phyloP scores from a whole-genome alignment of 2,329 filamentous ascomycete genomes.

The Fusarium annulatum region DNA sequence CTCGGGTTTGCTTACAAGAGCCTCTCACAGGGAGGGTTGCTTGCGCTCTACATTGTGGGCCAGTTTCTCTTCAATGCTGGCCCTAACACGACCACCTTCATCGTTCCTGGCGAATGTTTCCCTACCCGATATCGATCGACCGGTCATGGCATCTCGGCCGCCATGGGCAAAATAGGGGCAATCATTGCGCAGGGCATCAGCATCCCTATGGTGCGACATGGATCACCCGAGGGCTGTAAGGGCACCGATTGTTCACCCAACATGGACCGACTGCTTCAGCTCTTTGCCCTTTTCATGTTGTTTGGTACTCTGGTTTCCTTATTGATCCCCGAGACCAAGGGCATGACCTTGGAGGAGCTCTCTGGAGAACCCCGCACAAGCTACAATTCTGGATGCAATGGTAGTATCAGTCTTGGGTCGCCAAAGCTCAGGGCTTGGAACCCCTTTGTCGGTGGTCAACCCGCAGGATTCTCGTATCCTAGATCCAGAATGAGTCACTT shows the following conservation, averaged over 20 bases:
- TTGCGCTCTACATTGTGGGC: constrained; percentile 71
- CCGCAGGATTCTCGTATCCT: constrained; percentile 63
- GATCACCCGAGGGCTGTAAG: constrained; percentile 60
- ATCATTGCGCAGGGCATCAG: constrained; percentile 75
- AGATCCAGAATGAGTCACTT: constrained; percentile 46
- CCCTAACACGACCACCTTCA: constrained; percentile 74
- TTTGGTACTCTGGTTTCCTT: constrained; percentile 74
- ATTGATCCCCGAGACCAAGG: constrained; percentile 82
- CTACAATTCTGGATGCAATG: constrained; percentile 63
- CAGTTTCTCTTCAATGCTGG: constrained; percentile 77
- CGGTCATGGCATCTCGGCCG: constrained; percentile 73
- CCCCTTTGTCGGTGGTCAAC: constrained; percentile 61
- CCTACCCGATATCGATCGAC: constrained; percentile 72
- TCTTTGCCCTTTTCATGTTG: constrained; percentile 85
- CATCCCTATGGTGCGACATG: constrained; percentile 69
- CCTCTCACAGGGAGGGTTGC: constrained; percentile 60
- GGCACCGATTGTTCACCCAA: constrained; percentile 65
- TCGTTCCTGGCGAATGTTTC: constrained; percentile 73
- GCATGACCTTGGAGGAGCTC: constrained; percentile 77
- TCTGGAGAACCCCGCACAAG: constrained; percentile 73
- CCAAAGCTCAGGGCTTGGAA: constrained; percentile 54
- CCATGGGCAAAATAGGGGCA: constrained; percentile 74
- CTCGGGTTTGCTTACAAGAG: constrained; percentile 69
- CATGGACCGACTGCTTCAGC: constrained; percentile 79
- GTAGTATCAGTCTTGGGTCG: constrained; percentile 56